Evolutionary conservation across 106 monocot genomes (phyloP).

Genomic region (Chionographis japonica): DNA sequence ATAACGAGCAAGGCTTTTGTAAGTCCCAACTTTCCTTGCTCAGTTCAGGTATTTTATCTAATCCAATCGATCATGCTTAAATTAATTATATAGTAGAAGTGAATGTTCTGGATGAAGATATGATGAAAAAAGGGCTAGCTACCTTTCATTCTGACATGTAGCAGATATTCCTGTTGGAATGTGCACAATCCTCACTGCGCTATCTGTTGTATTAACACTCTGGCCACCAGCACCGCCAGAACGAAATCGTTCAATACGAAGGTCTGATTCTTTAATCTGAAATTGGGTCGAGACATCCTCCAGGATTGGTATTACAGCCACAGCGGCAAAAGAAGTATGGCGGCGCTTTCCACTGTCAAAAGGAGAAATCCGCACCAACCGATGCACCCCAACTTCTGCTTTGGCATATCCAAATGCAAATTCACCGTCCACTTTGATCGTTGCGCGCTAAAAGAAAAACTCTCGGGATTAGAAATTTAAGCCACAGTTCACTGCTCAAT

Average conservation of each 20-base stretch:
- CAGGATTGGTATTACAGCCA: slow-evolving; percentile 92
- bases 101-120: not conserved
- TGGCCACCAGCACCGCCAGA: slow-evolving; percentile 93
- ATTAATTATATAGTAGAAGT: too few species aligned
- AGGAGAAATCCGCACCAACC: slow-evolving; percentile 94
- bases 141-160: slow-evolving; percentile 99
- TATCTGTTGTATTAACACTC: slow-evolving; percentile 91
- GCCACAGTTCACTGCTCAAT: too few species aligned
- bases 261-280: slow-evolving; percentile 92
- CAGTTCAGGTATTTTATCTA: too few species aligned
- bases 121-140: not conserved
- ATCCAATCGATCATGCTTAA: too few species aligned
- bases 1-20: too few species aligned
- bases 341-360: slow-evolving; percentile 93
- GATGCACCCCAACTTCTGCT: slow-evolving; percentile 96
- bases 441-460: slow-evolving; percentile 64
- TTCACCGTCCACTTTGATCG: slow-evolving; percentile 92
- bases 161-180: slow-evolving; percentile 90
- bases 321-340: slow-evolving; percentile 96
- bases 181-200: slow-evolving; percentile 93
- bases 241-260: slow-evolving; percentile 92
- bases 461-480: too few species aligned
- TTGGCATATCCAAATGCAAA: slow-evolving; percentile 95
- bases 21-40: too few species aligned
- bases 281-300: slow-evolving; percentile 59